A percentile compares a stretch with the other conserved stretches of the same genome.
These are phyloP conservation scores for Carex arenaria DNA, from an alignment of 202 grass and related monocot species.

Conservation along the genomic window DNA sequence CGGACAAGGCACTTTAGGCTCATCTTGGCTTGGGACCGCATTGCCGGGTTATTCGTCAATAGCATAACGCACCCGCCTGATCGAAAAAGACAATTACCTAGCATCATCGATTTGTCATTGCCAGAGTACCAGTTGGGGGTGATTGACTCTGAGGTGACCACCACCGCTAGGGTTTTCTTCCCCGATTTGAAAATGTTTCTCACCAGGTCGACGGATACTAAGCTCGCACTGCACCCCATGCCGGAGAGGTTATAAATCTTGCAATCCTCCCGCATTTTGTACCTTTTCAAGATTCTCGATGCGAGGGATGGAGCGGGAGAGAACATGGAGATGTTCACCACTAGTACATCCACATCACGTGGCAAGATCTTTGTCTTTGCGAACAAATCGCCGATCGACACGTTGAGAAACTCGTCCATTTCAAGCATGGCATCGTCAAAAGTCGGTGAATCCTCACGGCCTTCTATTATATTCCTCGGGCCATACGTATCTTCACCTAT, in stretches of 20 bases:
- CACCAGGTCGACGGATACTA: constrained; percentile 39
- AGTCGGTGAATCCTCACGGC: constrained; percentile 18
- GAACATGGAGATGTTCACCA: constrained; percentile 55
- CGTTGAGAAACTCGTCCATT: constrained; percentile 40
- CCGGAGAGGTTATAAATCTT: constrained; percentile 55
- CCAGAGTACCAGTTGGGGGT: constrained; percentile 66
- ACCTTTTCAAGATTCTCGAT: constrained; percentile 26
- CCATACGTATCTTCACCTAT: constrained; percentile 63
- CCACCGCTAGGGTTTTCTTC: constrained; percentile 33
- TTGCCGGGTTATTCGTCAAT: constrained; percentile 44
- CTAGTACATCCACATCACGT: constrained; percentile 43
- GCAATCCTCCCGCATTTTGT: constrained; percentile 52
- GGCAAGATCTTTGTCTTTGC: constrained; percentile 11
- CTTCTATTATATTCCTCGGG: constrained; percentile 32
- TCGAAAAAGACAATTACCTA: constrained; percentile 55
- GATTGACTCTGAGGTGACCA: constrained; percentile 46
- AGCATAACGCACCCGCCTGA: constrained; percentile 39
- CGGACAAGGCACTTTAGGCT: constrained; percentile 45
- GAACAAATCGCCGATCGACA: constrained; percentile 28
- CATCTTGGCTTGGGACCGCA: constrained; percentile 32
- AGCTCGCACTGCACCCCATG: constrained; percentile 70
- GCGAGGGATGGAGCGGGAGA: constrained; percentile 54
- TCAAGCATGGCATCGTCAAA: constrained; percentile 37
- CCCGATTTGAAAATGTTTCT: constrained; percentile 35
- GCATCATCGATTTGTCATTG: constrained; percentile 65